Evolutionary conservation across 73 alveolate genomes (phyloP).

Genomic region (Breviolum minutum): DNA sequence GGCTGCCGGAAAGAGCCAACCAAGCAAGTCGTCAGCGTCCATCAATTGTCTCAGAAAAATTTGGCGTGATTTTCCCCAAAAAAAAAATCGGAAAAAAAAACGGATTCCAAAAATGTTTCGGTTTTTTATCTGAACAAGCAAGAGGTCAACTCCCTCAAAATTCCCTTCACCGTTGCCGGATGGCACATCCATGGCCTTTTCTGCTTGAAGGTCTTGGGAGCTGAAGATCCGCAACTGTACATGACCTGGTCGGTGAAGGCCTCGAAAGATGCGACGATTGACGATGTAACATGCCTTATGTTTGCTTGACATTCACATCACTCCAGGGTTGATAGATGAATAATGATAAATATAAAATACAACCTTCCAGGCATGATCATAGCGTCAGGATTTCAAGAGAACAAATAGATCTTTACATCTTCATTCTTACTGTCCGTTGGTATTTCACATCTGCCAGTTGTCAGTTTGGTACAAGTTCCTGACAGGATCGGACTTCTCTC

Average conservation of each 20-base stretch:
- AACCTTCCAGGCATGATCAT: too few species aligned
- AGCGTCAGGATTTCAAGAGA: too few species aligned
- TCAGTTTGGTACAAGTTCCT: not conserved
- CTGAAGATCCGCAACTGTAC: conserved; percentile 92
- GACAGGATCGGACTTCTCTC: conserved; percentile 63
- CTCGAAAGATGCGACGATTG: not conserved
- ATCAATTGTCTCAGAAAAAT: too few species aligned
- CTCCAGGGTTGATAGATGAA: too few species aligned
- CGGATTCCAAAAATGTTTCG: too few species aligned
- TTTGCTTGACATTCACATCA: too few species aligned
- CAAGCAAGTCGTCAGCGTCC: too few species aligned
- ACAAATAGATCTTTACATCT: too few species aligned
- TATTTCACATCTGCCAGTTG: not conserved
- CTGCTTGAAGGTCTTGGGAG: conserved; percentile 89
- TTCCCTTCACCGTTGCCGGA: not conserved
- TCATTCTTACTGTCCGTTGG: too few species aligned
- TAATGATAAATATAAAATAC: too few species aligned
- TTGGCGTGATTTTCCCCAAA: too few species aligned
- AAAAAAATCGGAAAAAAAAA: not conserved
- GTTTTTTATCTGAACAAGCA: not conserved
- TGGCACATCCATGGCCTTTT: not conserved
- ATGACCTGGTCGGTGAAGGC: conserved; percentile 65
- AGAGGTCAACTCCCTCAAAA: not conserved
- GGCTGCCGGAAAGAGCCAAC: not conserved
- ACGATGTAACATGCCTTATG: not conserved